Base-by-base conservation (phyloP, 2,329 filamentous ascomycete genomes). In the Plectosphaerella plurivora region DNA sequence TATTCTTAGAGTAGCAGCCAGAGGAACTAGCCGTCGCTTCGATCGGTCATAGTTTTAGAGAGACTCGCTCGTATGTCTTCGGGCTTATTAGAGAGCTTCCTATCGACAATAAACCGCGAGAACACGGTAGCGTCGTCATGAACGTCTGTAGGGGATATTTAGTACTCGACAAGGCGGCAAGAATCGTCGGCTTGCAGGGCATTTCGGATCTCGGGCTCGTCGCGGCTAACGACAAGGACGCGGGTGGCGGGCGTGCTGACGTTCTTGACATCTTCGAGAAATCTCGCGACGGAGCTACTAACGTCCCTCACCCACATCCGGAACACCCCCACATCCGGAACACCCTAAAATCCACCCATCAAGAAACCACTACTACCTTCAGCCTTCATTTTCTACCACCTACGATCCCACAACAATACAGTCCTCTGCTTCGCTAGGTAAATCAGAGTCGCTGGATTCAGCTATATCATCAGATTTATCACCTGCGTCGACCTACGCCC, bases 81-180 rank as follows among this genome's bases (percentile, higher is more conserved):
- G 5, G 51, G 57, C 20, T 70, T 65, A 3, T 64, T 65, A 0
- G 46, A 12, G 1, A 72, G 49, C 11, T 61, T 69, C 4, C 37
- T 53, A 7, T 66, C 18, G 1, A 71, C 61, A 0, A 71, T 60
- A 5, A 41, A 58, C n/a, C 46, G 53, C 0, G 67, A 65, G 14
- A 60, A 67, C 0, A 42, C 11, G 7, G 25, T 52, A 3, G 53
- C 62, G 7, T 69, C 65, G 2, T 53, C 16, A 42, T 50, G 18
- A 5, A 68, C 61, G 36, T 69, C 63, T 0, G 53, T 18, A 1
- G 49, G 49, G 1, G 5, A 6, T 14, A 68, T 62, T n/a, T 50
- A 50, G 24, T 58, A 59, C 48, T 62, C 59, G 10, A 33, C 25
- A 5, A 58, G 14, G 0, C 14, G 15, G 33, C 20, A 22, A 3